Percentiles rank a stretch among this genome's conserved stretches.
These are phyloP conservation scores for Mentha longifolia DNA, from an alignment of 257 asterid genomes.

Conservation along the genomic window DNA sequence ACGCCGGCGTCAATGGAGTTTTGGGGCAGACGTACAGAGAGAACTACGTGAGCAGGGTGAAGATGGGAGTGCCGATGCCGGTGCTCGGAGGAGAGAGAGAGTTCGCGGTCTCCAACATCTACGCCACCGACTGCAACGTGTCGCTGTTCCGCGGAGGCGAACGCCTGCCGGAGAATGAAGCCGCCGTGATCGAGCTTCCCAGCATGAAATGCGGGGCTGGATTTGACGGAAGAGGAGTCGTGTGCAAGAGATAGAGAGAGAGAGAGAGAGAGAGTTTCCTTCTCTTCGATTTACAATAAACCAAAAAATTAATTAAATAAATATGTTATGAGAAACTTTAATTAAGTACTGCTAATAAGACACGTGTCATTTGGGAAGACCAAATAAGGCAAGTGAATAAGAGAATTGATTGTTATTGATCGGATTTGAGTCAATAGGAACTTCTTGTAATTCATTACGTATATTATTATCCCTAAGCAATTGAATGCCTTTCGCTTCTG, in stretches of 20 bases:
- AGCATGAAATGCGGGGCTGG: slow-evolving; percentile 50
- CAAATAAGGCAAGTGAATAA: background rate
- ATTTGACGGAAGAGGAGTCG: slow-evolving; percentile 51
- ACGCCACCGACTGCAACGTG: slow-evolving; percentile 49
- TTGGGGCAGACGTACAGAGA: slow-evolving; percentile 69
- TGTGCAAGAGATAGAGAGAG: slow-evolving; percentile 45
- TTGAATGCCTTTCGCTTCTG: too few species aligned
- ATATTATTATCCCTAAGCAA: background rate
- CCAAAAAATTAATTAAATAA: too few species aligned
- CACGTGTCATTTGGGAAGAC: background rate
- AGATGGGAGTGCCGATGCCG: slow-evolving; percentile 57
- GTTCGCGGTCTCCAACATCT: slow-evolving; percentile 46
- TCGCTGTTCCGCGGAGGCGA: slow-evolving; percentile 41
- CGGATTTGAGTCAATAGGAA: background rate
- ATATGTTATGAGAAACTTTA: background rate
- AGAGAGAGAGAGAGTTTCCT: too few species aligned
- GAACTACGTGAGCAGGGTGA: slow-evolving; percentile 53
- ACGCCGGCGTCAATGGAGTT: slow-evolving; percentile 52
- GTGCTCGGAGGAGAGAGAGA: slow-evolving; percentile 65
- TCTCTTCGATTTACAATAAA: too few species aligned
- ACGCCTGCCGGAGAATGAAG: background rate
- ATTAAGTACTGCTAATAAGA: background rate
- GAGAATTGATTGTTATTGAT: background rate
- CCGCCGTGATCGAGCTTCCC: slow-evolving; percentile 41
- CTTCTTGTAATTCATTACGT: background rate